Conservation (phyloP, 768 basidiomycete species). For the Xerocomellus chrysenteron region DNA sequence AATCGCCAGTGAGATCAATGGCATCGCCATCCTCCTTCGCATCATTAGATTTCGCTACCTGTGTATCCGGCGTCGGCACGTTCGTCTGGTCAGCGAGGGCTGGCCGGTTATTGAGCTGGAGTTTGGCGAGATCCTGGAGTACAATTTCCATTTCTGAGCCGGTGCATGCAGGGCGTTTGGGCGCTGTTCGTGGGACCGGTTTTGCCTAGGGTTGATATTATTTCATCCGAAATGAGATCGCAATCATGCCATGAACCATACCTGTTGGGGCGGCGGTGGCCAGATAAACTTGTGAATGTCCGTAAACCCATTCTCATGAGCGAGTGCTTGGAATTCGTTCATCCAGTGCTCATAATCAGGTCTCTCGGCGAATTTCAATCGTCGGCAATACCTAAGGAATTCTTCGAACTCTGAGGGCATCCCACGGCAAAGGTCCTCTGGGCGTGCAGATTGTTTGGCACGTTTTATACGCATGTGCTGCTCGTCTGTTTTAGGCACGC, state of each 20-base stretch:
- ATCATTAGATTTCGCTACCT: conserved; percentile 32
- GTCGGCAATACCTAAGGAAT: conserved; percentile 69
- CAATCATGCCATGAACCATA: conserved; percentile 12
- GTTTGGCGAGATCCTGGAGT: conserved; percentile 57
- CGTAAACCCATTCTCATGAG: conserved; percentile 55
- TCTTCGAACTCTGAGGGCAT: conserved; percentile 74
- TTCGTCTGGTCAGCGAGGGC: conserved; percentile 54
- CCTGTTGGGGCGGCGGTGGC: conserved; percentile 55
- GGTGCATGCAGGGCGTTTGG: conserved; percentile 26
- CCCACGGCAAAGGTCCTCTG: conserved; percentile 67
- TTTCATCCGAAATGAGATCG: neutral
- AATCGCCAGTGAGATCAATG: conserved; percentile 46
- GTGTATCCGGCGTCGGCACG: conserved; percentile 30
- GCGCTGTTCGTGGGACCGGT: conserved; percentile 21
- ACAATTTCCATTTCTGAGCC: conserved; percentile 52
- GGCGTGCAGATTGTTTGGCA: conserved; percentile 58
- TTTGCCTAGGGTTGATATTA: conserved; percentile 25
- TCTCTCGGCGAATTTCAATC: conserved; percentile 62
- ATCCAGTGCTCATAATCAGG: conserved; percentile 71
- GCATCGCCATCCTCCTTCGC: conserved; percentile 27
- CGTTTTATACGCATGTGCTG: conserved; percentile 63
- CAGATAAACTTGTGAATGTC: conserved; percentile 64
- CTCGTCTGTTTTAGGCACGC: conserved; percentile 68
- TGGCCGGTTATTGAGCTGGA: conserved; percentile 53
- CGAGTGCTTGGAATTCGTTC: conserved; percentile 63